Evolutionary conservation across 345 rosid species (phyloP).

Genomic region (Eucalyptus marginata): DNA sequence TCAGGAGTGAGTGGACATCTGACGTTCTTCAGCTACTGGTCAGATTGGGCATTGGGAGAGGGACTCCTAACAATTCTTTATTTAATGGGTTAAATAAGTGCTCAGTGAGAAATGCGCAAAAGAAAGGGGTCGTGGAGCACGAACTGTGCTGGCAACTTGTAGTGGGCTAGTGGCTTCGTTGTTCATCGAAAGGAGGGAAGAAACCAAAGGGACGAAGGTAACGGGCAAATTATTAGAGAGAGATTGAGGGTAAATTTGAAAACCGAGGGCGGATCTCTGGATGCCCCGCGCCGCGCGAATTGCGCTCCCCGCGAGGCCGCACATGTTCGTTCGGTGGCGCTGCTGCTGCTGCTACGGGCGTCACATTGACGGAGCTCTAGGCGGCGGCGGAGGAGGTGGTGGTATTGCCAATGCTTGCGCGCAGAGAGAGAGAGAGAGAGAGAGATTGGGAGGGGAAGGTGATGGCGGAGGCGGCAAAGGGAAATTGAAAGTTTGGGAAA

Average conservation of each 20-base stretch:
- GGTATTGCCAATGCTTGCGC: neutral
- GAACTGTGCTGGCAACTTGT: too few species aligned
- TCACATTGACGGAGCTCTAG: neutral
- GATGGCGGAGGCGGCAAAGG: constrained; percentile 26
- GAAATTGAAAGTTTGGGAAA: neutral
- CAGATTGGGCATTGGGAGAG: too few species aligned
- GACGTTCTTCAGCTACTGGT: too few species aligned
- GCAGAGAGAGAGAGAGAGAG: neutral
- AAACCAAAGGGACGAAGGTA: too few species aligned
- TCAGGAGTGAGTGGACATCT: too few species aligned
- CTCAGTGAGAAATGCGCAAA: too few species aligned
- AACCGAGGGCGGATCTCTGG: constrained; percentile 20
- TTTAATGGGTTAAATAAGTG: too few species aligned
- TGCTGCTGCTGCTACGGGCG: neutral
- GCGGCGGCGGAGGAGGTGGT: neutral
- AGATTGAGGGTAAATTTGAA: neutral
- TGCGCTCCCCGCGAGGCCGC: neutral
- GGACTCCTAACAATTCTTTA: too few species aligned
- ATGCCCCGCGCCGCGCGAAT: neutral
- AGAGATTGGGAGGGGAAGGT: neutral
- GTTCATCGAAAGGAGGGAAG: too few species aligned
- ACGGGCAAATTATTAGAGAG: too few species aligned
- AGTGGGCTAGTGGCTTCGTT: too few species aligned
- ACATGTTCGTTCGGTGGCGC: neutral
- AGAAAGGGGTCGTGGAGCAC: too few species aligned